Evolutionary conservation across 306 rosid species (phyloP), one percentile per base, ranked within the genome.

Genomic region (Fragaria iinumae): DNA sequence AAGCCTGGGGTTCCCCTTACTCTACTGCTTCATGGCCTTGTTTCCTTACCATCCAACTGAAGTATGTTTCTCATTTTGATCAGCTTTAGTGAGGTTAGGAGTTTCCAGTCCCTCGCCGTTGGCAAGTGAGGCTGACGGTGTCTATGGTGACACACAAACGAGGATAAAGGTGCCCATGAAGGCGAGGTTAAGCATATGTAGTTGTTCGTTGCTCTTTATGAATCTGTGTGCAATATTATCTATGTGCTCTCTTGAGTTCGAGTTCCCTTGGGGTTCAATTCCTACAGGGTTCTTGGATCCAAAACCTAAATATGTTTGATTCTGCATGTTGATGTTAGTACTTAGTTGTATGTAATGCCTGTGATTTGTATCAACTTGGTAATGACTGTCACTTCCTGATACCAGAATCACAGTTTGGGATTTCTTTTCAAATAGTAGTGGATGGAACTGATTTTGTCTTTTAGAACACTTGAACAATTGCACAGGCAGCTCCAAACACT

Each of bases 401-500:
- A 39, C 43, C 43, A 39, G 43, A 39, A 5, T 6, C 43, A 39
- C 43, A 6, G 43, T 6, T 6, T 6, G 43, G 1, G 43, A 39
- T 39, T 39, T 38, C 39, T 39, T 36, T 0, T 36, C 6, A 36
- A 36, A 36, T 36, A 36, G 39, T 36, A 4, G 39, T 36, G 39
- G 39, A 36, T 36, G 39, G 6, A 36, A 36, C 39, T 36, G 71
- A 78, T 80, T 81, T 79, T 95, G 57, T 90, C 98, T 11, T 76
- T 90, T 86, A 90, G 90, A 82, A 92, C 85, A 86, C 95, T 95
- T 83, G 98, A 95, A 82, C 97, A 95, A 78, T 85, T 94, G 85
- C 94, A 88, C 79, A 86, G 83, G 66, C 84, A 92, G 77, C 88
- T 95, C 64, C 86, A 87, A 69, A 84, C 82, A 71, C 41, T 38